Evolutionary conservation across 805 yeast species (phyloP), one percentile per base, ranked within the genome.

Genomic region (Barnettozyma pratensis): DNA sequence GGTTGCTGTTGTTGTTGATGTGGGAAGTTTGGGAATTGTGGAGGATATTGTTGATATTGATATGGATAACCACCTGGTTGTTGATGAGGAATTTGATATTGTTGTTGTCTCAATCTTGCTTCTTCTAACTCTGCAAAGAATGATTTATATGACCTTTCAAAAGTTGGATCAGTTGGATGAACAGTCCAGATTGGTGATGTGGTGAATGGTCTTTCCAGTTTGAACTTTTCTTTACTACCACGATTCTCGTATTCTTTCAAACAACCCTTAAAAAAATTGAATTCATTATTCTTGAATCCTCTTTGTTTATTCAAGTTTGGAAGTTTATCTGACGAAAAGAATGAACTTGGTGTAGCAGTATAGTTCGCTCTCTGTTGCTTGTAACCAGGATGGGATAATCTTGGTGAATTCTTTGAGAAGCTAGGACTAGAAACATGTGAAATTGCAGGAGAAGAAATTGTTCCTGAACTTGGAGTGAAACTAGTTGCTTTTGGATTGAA

Each of bases 141-240:
- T 14, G 70, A 65, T 47, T 72, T 75, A 64, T 80, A 79, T 2
- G 84, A 72, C 49, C 77, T 81, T 40, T 79, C 85, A 27, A 76
- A 65, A 3, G 55, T 56, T 35, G 57, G 56, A 40, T 50, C 51
- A 25, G 38, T 35, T 32, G 46, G 41, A 39, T 41, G 37, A 7
- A 34, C 81, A 79, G 42, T 72, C 95, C 95, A 87, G 0, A 91
- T 83, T 45, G 95, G 95, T 8, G 87, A 83, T 0, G 92, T 83
- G 38, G 73, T 72, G 63, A 77, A 87, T 6, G 94, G 81, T 56
- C 72, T 79, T 55, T 83, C 90, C 51, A 83, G 70, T 26, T 65
- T 57, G 44, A 74, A 70, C 19, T 65, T 63, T 37, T 65, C 67
- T 56, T 58, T 57, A 8, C 51, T 55, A 3, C 47, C 49, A 39